Evolutionary conservation across 176 grass and related monocot species (phyloP).

Genomic region (Raddia distichophylla): DNA sequence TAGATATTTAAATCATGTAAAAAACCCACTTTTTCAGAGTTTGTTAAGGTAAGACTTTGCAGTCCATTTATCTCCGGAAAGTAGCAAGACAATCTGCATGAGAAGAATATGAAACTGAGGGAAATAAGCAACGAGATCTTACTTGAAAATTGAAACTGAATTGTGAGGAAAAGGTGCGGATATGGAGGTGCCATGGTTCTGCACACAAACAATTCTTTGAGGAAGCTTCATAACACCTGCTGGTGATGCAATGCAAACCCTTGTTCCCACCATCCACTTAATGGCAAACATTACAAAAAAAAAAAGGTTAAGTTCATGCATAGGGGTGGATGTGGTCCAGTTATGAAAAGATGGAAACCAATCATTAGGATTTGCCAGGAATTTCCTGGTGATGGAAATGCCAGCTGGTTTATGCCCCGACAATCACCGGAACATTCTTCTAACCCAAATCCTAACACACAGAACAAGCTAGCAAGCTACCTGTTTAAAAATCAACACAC

Average conservation of each 20-base stretch:
- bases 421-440: conserved; percentile 33
- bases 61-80: neutral
- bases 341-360: neutral
- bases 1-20: neutral
- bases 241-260: neutral
- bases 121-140: neutral
- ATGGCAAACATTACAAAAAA: neutral
- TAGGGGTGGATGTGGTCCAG: conserved; percentile 11
- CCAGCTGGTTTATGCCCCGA: conserved; percentile 29
- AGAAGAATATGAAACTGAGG: neutral
- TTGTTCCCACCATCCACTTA: neutral
- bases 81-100: neutral
- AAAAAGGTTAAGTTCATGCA: neutral
- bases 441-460: conserved; percentile 44
- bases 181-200: neutral
- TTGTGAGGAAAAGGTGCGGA: neutral
- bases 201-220: neutral
- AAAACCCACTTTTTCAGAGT: neutral
- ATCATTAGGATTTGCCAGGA: conserved; percentile 23
- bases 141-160: conserved; percentile 36
- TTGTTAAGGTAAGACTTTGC: neutral
- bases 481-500: conserved; percentile 30
- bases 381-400: conserved; percentile 30
- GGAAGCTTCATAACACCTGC: neutral
- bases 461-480: conserved; percentile 35